A percentile compares a stretch with the other conserved stretches of the same genome.
These are phyloP conservation scores for Botrytis elliptica DNA, from an alignment of 2,329 filamentous ascomycete genomes.

Conservation along the genomic window DNA sequence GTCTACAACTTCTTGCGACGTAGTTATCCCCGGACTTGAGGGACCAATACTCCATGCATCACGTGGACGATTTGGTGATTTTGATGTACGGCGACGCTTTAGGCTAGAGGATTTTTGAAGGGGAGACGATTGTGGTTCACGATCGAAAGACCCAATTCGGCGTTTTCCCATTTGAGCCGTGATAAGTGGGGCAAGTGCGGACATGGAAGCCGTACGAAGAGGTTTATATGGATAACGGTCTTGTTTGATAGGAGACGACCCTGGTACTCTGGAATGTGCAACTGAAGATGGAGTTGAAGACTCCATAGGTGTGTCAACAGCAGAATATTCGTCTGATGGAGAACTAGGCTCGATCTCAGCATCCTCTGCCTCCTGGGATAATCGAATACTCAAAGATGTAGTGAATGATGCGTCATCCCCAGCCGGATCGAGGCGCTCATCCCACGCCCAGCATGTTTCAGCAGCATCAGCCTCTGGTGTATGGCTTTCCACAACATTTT, in stretches of 20 bases:
- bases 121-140: constrained; percentile 33
- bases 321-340: constrained; percentile 38
- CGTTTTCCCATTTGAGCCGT: constrained; percentile 43
- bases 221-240: constrained; percentile 44
- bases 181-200: constrained; percentile 44
- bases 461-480: constrained; percentile 61
- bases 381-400: constrained; percentile 46
- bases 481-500: constrained; percentile 44
- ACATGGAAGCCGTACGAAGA: constrained; percentile 54
- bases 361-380: constrained; percentile 40
- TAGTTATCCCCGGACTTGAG: constrained; percentile 34
- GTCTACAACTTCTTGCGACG: constrained; percentile 31
- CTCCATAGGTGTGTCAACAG: constrained; percentile 32
- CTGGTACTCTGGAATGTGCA: constrained; percentile 3
- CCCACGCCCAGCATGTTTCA: constrained; percentile 67
- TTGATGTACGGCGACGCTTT: constrained; percentile 45
- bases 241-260: constrained; percentile 31
- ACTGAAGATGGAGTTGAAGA: constrained; percentile 36
- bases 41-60: constrained; percentile 51
- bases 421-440: constrained; percentile 40
- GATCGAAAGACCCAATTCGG: constrained; percentile 47
- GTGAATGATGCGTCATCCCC: constrained; percentile 37
- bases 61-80: constrained; percentile 54
- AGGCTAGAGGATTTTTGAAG: constrained; percentile 20
- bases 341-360: constrained; percentile 29